Percentiles rank a stretch among this genome's conserved stretches.
These are phyloP conservation scores for Ambrosiella cleistominuta DNA, from an alignment of 2,329 filamentous ascomycete genomes.

Conservation along the genomic window DNA sequence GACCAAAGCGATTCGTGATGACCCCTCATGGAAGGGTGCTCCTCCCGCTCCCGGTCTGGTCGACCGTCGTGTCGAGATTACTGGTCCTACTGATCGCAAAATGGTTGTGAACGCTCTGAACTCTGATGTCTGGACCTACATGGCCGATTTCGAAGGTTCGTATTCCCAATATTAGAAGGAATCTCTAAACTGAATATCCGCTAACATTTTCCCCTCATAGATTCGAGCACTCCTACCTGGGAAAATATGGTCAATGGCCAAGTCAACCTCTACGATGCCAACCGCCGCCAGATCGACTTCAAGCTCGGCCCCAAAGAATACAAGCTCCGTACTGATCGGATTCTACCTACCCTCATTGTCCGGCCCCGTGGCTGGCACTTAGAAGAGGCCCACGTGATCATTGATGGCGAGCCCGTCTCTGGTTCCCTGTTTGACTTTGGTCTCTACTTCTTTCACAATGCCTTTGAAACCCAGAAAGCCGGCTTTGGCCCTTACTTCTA, in stretches of 20 bases:
- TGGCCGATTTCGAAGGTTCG: slow-evolving; percentile 95
- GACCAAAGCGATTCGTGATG: slow-evolving; percentile 87
- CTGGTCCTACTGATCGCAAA: slow-evolving; percentile 90
- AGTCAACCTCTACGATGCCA: slow-evolving; percentile 92
- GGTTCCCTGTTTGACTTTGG: slow-evolving; percentile 92
- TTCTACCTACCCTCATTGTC: slow-evolving; percentile 74
- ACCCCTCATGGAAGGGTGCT: slow-evolving; percentile 84
- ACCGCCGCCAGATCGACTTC: slow-evolving; percentile 88
- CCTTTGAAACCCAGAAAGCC: slow-evolving; percentile 64
- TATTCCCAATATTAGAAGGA: slow-evolving; percentile 8
- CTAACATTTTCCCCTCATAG: slow-evolving; percentile 26
- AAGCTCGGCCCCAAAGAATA: slow-evolving; percentile 91
- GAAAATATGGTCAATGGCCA: slow-evolving; percentile 99
- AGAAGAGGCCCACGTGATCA: slow-evolving; percentile 93
- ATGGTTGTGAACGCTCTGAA: slow-evolving; percentile 98
- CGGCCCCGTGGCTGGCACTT: slow-evolving; percentile 95
- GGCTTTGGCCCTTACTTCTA: slow-evolving; percentile 94
- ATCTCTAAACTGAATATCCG: neutral
- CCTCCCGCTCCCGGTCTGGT: slow-evolving; percentile 80
- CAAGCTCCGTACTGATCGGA: slow-evolving; percentile 83
- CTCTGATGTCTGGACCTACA: slow-evolving; percentile 93
- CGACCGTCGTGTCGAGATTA: slow-evolving; percentile 91
- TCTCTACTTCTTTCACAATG: slow-evolving; percentile 98
- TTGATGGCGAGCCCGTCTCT: slow-evolving; percentile 88
- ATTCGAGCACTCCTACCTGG: slow-evolving; percentile 92